Evolutionary conservation across 768 basidiomycete species (phyloP), one percentile per base, ranked within the genome.

Genomic region (Paxillus rubicundulus): DNA sequence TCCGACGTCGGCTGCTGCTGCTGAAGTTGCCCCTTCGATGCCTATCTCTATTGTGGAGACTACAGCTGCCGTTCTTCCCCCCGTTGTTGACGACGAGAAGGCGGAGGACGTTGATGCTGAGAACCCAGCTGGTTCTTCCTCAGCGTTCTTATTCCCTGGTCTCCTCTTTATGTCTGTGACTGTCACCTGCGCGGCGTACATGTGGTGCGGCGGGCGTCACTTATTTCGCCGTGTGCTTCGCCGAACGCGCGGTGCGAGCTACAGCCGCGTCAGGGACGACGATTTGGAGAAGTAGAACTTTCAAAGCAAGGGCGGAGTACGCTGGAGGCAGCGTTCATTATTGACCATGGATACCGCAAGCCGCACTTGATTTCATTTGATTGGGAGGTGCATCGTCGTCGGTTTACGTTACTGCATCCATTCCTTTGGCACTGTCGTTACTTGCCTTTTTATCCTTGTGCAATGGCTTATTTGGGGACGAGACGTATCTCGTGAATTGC

Each of bases 161-260:
- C 53, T 64, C 18, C 56, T 70, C 16, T 46, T 72, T 28, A 51
- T 82, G 30, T 64, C 81, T 52, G 53, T 87, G 44, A 75, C 72
- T 2, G 67, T 78, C 21, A 67, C 77, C 17, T 73, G 71, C 14
- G 76, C 63, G 13, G 61, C 76, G 14, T 78, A 84, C 55, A 56
- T 76, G 41, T 82, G 76, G 74, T 70, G 81, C 10, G 83, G 84
- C 24, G 82, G 81, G 17, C 21, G 47, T 5, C 63, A 57, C 14
- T 12, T 57, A 39, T 38, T 77, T 54, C 76, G 76, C 34, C 78
- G 71, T 60, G 60, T 77, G 32, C 44, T 82, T 45, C 72, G 74
- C 34, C 66, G 66, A 45, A 55, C 61, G 27, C 58, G 62, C 37
- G 62, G 70, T 32, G 65, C 65, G 8, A 70, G 69, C 21, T 84